These are phyloP conservation scores for Carex myosuroides DNA, from an alignment of 176 grass and related monocot species.

Conservation along the genomic window DNA sequence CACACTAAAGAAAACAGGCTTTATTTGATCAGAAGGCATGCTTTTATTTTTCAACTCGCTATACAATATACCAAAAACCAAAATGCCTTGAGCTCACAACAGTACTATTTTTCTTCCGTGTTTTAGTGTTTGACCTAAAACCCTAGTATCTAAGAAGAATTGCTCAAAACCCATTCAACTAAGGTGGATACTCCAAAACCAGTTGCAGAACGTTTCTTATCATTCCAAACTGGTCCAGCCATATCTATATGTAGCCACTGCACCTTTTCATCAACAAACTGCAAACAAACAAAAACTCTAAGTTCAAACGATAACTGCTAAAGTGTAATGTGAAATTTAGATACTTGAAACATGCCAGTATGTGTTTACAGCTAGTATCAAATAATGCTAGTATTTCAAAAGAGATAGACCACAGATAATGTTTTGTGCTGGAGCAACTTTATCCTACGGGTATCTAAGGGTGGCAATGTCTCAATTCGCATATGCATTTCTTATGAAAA, in stretches of 20 bases:
- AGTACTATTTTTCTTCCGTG: neutral
- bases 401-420: neutral
- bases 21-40: neutral
- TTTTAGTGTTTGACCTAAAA: neutral
- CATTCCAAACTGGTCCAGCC: slow-evolving; percentile 87
- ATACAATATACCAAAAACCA: neutral
- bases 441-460: neutral
- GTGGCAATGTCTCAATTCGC: neutral
- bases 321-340: neutral
- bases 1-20: neutral
- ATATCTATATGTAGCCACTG: slow-evolving; percentile 99
- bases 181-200: slow-evolving; percentile 91
- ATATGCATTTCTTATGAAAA: neutral
- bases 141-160: slow-evolving; percentile 46
- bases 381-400: neutral
- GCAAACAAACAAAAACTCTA: slow-evolving; percentile 4
- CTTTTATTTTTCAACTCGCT: neutral
- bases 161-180: slow-evolving; percentile 94
- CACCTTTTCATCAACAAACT: slow-evolving; percentile 96
- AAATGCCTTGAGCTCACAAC: neutral
- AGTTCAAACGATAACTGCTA: neutral
- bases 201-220: slow-evolving; percentile 74
- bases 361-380: neutral
- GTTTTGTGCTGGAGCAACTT: neutral
- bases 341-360: neutral